Conservation (phyloP, 2,329 filamentous ascomycete genomes). For the Nannizziopsis arthrosporioides region DNA sequence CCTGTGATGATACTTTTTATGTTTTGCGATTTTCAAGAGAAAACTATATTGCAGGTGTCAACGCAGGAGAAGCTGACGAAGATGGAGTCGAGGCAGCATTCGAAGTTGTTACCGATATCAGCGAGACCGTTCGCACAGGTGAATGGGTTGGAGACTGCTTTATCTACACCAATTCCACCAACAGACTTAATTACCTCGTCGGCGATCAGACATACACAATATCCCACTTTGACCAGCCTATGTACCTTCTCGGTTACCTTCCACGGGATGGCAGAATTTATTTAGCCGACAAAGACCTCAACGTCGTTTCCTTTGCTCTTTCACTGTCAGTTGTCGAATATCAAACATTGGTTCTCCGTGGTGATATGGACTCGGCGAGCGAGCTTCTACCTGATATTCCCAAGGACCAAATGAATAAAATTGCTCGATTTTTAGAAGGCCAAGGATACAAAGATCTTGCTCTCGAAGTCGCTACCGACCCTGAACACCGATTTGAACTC, state of each 20-base stretch:
- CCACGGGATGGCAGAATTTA: constrained; percentile 92
- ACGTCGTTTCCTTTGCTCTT: constrained; percentile 77
- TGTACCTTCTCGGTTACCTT: constrained; percentile 93
- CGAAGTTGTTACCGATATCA: constrained; percentile 90
- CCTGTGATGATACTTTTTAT: constrained; percentile 92
- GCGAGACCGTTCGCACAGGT: constrained; percentile 82
- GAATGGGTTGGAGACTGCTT: constrained; percentile 99
- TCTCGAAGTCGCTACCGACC: constrained; percentile 83
- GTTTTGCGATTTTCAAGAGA: constrained; percentile 86
- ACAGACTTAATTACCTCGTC: constrained; percentile 93
- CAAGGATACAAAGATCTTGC: constrained; percentile 95
- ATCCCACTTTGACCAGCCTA: constrained; percentile 87
- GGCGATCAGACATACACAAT: constrained; percentile 97
- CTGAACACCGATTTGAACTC: constrained; percentile 93
- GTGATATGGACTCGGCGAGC: constrained; percentile 80
- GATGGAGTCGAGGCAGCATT: constrained; percentile 94
- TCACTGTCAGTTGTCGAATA: constrained; percentile 92
- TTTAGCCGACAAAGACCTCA: constrained; percentile 88
- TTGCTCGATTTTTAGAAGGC: constrained; percentile 91
- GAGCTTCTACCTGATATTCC: constrained; percentile 77
- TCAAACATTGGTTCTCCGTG: constrained; percentile 86
- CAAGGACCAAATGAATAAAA: constrained; percentile 92
- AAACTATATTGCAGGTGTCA: constrained; percentile 70
- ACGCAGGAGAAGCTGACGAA: constrained; percentile 69
- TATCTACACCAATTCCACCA: constrained; percentile 95